Percentiles rank a stretch among this genome's conserved stretches.
Conservation (phyloP, 805 yeast genomes). For the Citeromyces nyonsensis region DNA sequence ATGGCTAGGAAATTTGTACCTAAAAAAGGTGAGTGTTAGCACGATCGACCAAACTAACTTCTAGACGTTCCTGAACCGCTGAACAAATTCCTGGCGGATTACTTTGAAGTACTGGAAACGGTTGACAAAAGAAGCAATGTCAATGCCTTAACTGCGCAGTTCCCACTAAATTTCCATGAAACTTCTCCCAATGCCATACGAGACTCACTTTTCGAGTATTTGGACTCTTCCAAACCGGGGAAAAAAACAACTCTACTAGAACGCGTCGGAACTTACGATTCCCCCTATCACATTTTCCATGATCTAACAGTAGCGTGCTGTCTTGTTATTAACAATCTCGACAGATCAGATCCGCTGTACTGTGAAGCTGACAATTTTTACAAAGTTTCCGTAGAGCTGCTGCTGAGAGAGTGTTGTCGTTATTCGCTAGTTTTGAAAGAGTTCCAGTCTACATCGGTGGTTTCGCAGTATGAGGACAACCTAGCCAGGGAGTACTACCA, state of each 20-base stretch:
- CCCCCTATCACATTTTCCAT: constrained; percentile 45
- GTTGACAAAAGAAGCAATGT: neutral
- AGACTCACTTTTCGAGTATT: too few species aligned
- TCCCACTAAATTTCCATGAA: neutral
- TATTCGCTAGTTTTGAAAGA: constrained; percentile 5
- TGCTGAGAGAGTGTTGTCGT: constrained; percentile 44
- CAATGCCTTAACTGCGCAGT: too few species aligned
- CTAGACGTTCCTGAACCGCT: too few species aligned
- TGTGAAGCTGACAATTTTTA: constrained; percentile 43
- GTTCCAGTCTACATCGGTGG: too few species aligned
- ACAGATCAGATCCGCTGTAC: constrained; percentile 33
- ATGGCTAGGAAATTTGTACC: too few species aligned
- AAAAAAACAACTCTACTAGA: too few species aligned
- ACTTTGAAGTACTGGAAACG: constrained; percentile 1
- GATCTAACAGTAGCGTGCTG: constrained; percentile 47
- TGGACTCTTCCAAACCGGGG: too few species aligned
- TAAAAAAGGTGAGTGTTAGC: too few species aligned
- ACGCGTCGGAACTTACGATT: constrained; percentile 28
- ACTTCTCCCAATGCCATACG: neutral
- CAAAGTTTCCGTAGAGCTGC: constrained; percentile 43
- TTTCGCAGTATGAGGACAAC: constrained; percentile 18
- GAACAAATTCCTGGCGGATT: constrained; percentile 7
- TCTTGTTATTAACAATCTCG: constrained; percentile 25
- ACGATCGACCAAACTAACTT: too few species aligned
- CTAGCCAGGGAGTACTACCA: constrained; percentile 43